Conservation (phyloP, 2,329 filamentous ascomycete species). For the Apiospora pterosperma region DNA sequence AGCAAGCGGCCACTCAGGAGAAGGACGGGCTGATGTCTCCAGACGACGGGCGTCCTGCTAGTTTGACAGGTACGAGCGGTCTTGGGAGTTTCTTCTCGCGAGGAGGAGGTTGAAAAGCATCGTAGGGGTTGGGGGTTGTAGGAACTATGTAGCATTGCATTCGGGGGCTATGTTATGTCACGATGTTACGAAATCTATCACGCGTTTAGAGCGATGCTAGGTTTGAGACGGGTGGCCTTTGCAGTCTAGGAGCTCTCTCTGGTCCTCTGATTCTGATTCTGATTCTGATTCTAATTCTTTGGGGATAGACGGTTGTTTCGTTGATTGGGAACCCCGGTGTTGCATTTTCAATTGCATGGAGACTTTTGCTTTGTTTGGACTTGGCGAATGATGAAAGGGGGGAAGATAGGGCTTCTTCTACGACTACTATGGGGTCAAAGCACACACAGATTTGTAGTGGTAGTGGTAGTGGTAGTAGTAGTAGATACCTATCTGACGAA, state of each 20-base stretch:
- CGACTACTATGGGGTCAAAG: no score
- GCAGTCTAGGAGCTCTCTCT: no score
- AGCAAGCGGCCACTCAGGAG: constrained; percentile 7
- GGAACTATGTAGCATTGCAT: neutral
- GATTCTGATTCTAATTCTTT: neutral
- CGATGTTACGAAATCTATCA: constrained; percentile 3
- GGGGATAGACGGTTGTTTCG: neutral
- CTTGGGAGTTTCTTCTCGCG: neutral
- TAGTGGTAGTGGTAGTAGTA: no score
- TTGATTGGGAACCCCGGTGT: neutral
- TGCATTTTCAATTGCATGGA: neutral
- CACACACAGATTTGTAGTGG: no score
- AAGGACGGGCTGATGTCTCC: neutral
- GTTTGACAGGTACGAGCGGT: constrained; percentile 5
- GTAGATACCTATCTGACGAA: no score
- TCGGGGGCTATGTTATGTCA: neutral
- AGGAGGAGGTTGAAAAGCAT: neutral
- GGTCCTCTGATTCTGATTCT: no score
- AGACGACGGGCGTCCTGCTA: constrained; percentile 3
- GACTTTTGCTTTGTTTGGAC: neutral
- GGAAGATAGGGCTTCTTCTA: no score
- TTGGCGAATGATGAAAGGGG: neutral
- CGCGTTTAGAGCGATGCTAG: constrained; percentile 1
- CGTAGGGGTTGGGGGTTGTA: neutral
- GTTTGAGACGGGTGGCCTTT: neutral